Percentiles rank a stretch among this genome's conserved stretches.
Evolutionary conservation across 208 protist genomes (phyloP).

Genomic region (Polymyxa betae): DNA sequence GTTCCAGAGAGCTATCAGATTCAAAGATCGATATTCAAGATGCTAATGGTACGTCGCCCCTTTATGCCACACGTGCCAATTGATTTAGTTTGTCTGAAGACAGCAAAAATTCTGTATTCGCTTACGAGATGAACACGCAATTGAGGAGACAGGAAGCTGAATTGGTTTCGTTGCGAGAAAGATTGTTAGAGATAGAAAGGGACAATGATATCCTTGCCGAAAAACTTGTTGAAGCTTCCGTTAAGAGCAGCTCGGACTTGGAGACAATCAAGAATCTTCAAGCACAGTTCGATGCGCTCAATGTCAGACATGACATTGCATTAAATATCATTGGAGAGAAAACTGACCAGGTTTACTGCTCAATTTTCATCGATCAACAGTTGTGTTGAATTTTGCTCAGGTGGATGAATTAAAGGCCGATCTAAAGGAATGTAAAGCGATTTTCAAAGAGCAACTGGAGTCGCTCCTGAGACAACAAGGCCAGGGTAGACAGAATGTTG

Average conservation of each 20-base stretch:
- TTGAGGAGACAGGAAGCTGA: conserved; percentile 18
- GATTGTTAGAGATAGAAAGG: background rate
- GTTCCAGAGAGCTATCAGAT: no score
- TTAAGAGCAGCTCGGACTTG: background rate
- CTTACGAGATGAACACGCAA: no score
- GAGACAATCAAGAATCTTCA: background rate
- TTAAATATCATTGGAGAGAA: conserved; percentile 43
- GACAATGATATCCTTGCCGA: background rate
- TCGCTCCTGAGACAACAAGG: no score
- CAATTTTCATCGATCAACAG: background rate
- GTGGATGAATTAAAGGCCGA: conserved; percentile 37
- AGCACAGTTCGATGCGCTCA: background rate
- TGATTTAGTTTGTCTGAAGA: no score
- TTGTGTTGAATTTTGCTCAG: background rate
- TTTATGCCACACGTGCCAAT: no score
- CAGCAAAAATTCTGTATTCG: no score
- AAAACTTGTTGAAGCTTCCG: background rate
- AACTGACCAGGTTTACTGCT: background rate
- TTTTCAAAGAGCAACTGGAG: conserved; percentile 47
- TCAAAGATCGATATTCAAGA: no score
- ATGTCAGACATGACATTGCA: background rate
- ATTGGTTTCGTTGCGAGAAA: background rate
- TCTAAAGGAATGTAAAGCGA: background rate
- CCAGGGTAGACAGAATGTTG: no score
- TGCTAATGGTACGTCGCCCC: no score